These are phyloP conservation scores for Penicillium corylophilum DNA, from an alignment of 2,329 filamentous ascomycete genomes.

Conservation along the genomic window DNA sequence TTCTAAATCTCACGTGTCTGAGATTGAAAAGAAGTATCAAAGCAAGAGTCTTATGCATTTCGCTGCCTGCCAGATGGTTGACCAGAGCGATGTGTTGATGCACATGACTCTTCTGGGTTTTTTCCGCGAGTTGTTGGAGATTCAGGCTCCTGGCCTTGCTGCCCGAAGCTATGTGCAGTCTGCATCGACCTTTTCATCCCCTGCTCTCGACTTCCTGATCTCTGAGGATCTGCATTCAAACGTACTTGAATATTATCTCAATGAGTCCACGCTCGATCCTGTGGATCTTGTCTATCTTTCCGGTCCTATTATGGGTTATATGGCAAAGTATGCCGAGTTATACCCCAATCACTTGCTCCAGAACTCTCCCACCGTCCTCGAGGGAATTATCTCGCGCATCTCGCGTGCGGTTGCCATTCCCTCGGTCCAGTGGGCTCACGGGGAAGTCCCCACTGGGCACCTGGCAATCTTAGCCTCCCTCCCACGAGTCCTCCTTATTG, in stretches of 20 bases:
- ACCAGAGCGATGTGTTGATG: conserved; percentile 59
- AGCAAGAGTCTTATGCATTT: conserved; percentile 55
- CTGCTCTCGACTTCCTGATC: conserved; percentile 54
- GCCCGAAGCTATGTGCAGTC: conserved; percentile 33
- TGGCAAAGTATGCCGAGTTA: conserved; percentile 55
- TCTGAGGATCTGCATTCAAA: conserved; percentile 51
- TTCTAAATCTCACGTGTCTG: conserved; percentile 50
- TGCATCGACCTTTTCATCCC: conserved; percentile 39
- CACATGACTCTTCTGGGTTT: conserved; percentile 60
- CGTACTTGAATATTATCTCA: conserved; percentile 52
- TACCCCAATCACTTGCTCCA: conserved; percentile 58
- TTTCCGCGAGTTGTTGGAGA: conserved; percentile 53
- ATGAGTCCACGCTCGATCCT: conserved; percentile 50
- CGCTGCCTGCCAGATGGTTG: conserved; percentile 55
- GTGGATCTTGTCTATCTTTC: conserved; percentile 56
- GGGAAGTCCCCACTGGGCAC: conserved; percentile 55
- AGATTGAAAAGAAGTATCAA: conserved; percentile 49
- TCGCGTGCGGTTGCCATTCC: conserved; percentile 47
- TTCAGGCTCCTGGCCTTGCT: conserved; percentile 38
- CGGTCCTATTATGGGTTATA: conserved; percentile 56
- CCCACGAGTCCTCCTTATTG: conserved; percentile 54
- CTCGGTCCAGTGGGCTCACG: conserved; percentile 52
- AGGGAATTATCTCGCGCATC: conserved; percentile 50
- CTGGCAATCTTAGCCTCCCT: conserved; percentile 58
- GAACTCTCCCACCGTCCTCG: conserved; percentile 38